Base-by-base conservation (phyloP, 2,329 filamentous ascomycete genomes). In the Phoma sp. region DNA sequence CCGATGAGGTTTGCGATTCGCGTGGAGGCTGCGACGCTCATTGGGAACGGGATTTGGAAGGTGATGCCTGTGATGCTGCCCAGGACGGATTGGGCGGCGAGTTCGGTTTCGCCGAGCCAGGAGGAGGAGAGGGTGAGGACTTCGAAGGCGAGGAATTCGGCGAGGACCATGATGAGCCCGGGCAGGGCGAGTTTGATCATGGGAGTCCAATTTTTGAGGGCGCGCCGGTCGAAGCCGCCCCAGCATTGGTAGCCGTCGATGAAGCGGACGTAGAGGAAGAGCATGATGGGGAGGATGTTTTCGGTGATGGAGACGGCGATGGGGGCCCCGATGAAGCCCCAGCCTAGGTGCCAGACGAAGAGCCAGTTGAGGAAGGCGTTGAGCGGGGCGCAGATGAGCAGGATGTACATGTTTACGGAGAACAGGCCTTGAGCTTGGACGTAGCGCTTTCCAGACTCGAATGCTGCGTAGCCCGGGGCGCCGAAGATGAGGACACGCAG, bases 101-200 rank as follows among this genome's bases (percentile, higher is more conserved):
- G 84, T 57, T 89, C 86, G 15, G 87, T 87, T 1, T 90, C 86
- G 14, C 90, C 90, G 53, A 97, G 87, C 64, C 90, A 91, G 45
- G 88, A 91, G 0, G 91, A 85, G 7, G 87, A 86, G n/a, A 97
- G 81, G 0, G 92, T 96, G 58, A 96, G 80, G 42, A 96, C 86
- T 74, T 98, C 93, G 73, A 98, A 98, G 6, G 93, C 92, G 10
- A 97, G 83, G 77, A 91, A 96, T 73, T 98, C 93, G 5, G 93
- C 92, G 73, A 96, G 87, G 2, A 98, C 89, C 93, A 97, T 97
- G 61, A 96, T 80, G 72, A 98, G 87, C 1, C 93, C 93, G 0
- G 93, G 93, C 11, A 97, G 79, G 0, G 93, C 92, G 30, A 98
- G 87, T 40, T 87, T 86, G 65, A 98, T 85, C 93, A 96, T 96